These are phyloP conservation scores for Acanthamoeba sp. DNA, from an alignment of 208 protist species.

Conservation along the genomic window DNA sequence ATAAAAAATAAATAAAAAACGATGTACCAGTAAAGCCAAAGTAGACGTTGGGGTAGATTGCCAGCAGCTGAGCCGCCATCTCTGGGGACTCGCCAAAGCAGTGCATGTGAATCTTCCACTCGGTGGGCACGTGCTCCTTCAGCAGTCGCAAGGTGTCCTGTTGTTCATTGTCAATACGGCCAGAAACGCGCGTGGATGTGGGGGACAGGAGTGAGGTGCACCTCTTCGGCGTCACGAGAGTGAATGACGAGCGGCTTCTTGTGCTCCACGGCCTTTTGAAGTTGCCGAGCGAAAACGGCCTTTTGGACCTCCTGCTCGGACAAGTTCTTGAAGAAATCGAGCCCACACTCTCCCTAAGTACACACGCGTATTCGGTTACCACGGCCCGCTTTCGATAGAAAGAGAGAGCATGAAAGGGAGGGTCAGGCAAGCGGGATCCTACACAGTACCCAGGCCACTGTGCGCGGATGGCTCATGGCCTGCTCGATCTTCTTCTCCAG, in stretches of 20 bases:
- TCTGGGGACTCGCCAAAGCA: slow-evolving; percentile 17
- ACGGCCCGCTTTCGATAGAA: background rate
- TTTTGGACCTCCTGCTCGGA: background rate
- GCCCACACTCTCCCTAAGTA: slow-evolving; percentile 4
- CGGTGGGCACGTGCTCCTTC: slow-evolving; percentile 20
- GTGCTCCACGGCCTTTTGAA: background rate
- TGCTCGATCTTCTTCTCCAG: slow-evolving; percentile 31
- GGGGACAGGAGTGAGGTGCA: background rate
- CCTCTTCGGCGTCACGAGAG: slow-evolving; percentile 23
- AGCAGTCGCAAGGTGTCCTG: slow-evolving; percentile 12
- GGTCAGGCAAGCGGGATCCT: no score
- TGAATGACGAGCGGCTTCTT: slow-evolving; percentile 54
- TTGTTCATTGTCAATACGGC: no score
- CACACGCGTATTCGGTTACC: background rate
- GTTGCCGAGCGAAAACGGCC: slow-evolving; percentile 12
- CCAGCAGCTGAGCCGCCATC: background rate
- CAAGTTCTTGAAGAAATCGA: slow-evolving; percentile 69
- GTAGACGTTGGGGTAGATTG: slow-evolving; percentile 1
- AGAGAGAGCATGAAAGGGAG: no score
- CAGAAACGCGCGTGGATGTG: no score
- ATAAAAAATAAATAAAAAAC: background rate
- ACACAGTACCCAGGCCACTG: slow-evolving; percentile 1
- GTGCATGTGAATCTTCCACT: slow-evolving; percentile 45
- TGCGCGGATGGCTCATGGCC: slow-evolving; percentile 30
- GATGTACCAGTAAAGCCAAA: slow-evolving; percentile 33